phyloP scores from a whole-genome alignment of 495 filamentous ascomycete species.

The Aspergillus steynii region DNA sequence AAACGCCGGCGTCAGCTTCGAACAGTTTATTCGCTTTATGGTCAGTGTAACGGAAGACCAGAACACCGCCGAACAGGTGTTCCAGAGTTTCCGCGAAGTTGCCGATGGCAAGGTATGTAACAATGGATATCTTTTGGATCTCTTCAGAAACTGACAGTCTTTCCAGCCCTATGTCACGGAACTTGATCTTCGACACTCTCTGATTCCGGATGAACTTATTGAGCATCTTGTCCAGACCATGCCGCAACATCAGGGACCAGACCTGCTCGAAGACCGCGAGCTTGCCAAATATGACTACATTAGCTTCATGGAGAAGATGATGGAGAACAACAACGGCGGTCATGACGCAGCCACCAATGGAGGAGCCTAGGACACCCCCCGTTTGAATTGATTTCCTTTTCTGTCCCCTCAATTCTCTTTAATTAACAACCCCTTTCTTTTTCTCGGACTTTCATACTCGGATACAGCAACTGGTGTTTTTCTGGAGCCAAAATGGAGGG shows the following conservation, averaged over 20 bases:
- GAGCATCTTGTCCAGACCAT: slow-evolving; percentile 87
- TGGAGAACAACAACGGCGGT: slow-evolving; percentile 32
- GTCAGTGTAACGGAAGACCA: slow-evolving; percentile 98
- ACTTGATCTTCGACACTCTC: slow-evolving; percentile 88
- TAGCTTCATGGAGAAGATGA: slow-evolving; percentile 84
- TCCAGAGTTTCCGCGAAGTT: slow-evolving; percentile 93
- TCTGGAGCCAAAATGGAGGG: slow-evolving; percentile 24
- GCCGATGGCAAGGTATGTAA: slow-evolving; percentile 84
- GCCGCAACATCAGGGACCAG: slow-evolving; percentile 75
- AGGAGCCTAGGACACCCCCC: slow-evolving; percentile 19
- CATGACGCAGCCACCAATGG: slow-evolving; percentile 27
- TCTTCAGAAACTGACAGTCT: slow-evolving; percentile 15
- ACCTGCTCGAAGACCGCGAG: slow-evolving; percentile 74
- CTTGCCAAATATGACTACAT: slow-evolving; percentile 87
- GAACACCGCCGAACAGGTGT: slow-evolving; percentile 96
- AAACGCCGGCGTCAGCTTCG: slow-evolving; percentile 77
- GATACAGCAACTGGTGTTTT: slow-evolving; percentile 28
- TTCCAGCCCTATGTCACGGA: slow-evolving; percentile 89
- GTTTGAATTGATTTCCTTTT: slow-evolving; percentile 3
- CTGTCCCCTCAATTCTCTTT: slow-evolving; percentile 18
- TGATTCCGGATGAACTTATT: slow-evolving; percentile 94
- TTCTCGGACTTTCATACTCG: slow-evolving; percentile 20
- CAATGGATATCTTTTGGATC: background rate
- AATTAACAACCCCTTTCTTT: slow-evolving; percentile 33
- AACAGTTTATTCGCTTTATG: slow-evolving; percentile 99